Evolutionary conservation across 257 asterid genomes (phyloP), one percentile per base, ranked within the genome.

Genomic region (Anisodus acutangulus): DNA sequence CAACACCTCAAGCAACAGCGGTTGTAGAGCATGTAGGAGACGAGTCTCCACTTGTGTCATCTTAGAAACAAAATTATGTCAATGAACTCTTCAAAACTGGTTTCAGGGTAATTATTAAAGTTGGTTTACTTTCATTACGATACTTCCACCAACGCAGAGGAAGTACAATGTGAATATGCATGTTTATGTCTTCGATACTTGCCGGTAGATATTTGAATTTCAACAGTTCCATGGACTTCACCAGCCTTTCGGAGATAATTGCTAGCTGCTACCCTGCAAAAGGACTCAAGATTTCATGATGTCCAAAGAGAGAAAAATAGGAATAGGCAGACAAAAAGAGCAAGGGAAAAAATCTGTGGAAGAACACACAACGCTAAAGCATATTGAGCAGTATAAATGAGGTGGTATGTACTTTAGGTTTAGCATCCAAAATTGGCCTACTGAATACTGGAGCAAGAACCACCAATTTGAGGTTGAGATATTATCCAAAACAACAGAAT

Each of bases 251-350:
- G 87, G 54, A 95, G 93, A 88, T 97, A 96, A 86, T 88, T 86
- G 90, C 98, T 93, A 11, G 98, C 99, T n/a, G 86, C 97, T 84
- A 83, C 84, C 88, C 98, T 96, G 93, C 90, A 86, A 79, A 51
- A 53, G 5, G 53, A 37, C 83, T 57, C 35, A 60, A 78, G 71
- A 47, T 31, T 76, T 57, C 59, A 70, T 69, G 31, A 63, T n/a
- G 15, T 26, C 67, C 10, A 47, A 17, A 22, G 43, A 12, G 62
- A 79, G 63, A 16, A 13, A 17, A 54, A 55, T 45, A 55, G 16
- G 2, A n/a, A 81, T n/a, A 17, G 13, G 39, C 1, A 5, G 39
- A 88, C 9, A 83, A 58, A 68, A 49, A 63, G 11, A 9, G 6
- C 16, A 45, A 41, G 6, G 9, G 58, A 9, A 51, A 74, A 26